A percentile compares a stretch with the other conserved stretches of the same genome.
Conservation (phyloP, 1,284 basidiomycete species). For the Porodaedalea pini region DNA sequence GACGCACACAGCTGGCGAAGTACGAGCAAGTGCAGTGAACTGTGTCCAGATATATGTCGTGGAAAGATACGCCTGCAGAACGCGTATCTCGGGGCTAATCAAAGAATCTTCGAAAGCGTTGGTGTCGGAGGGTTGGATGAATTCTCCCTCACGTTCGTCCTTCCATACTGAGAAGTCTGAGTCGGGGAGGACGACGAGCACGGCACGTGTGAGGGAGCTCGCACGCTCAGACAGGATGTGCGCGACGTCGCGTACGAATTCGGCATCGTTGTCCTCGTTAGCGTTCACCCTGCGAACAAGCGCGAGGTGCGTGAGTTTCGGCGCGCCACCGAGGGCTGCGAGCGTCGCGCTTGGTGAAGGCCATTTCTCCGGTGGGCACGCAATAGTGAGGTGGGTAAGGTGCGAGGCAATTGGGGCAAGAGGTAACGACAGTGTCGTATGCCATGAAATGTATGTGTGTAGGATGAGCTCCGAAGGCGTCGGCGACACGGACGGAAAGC, state of each 20-base stretch:
- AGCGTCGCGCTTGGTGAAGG: conserved; percentile 35
- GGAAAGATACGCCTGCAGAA: conserved; percentile 9
- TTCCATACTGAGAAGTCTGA: conserved; percentile 6
- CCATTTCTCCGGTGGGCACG: conserved; percentile 38
- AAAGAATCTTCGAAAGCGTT: background rate
- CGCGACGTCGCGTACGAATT: conserved; percentile 36
- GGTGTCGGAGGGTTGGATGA: background rate
- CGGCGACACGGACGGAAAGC: background rate
- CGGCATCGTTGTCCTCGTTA: conserved; percentile 40
- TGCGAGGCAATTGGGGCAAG: conserved; percentile 5
- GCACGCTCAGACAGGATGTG: conserved; percentile 27
- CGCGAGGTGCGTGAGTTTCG: conserved; percentile 39
- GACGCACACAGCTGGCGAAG: conserved; percentile 2
- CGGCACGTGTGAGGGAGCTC: conserved; percentile 3
- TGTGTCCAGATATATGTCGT: conserved; percentile 12
- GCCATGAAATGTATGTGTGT: conserved; percentile 3
- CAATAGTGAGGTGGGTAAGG: conserved; percentile 38
- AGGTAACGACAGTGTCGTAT: background rate
- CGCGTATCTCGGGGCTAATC: background rate
- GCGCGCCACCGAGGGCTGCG: conserved; percentile 32
- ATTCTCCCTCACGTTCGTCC: too few species aligned
- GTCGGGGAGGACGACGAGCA: conserved; percentile 12
- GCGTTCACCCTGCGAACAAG: conserved; percentile 38
- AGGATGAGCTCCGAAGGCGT: conserved; percentile 14
- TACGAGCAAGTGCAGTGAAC: background rate